Evolutionary conservation across 78 protist species (phyloP).

Genomic region (Dictyostelium brefeldianum): DNA sequence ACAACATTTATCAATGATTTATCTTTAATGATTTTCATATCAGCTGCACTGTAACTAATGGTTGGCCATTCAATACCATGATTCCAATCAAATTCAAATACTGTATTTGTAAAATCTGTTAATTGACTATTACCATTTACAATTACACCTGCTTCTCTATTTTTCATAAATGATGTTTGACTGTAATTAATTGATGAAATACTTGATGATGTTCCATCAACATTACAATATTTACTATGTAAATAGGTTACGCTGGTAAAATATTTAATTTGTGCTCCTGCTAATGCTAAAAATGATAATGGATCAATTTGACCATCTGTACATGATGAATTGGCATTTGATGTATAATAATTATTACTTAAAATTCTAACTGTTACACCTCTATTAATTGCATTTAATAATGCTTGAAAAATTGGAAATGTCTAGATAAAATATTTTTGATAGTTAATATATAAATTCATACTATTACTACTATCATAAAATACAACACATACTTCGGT

Average conservation of each 20-base stretch:
- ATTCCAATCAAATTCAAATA: conserved; percentile 79
- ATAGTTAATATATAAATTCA: not conserved
- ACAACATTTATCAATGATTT: not conserved
- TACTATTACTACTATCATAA: too few species aligned
- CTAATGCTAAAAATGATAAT: conserved; percentile 64
- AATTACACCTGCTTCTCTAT: conserved; percentile 86
- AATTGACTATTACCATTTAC: conserved; percentile 6
- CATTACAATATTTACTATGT: conserved; percentile 67
- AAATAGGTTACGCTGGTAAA: conserved; percentile 79
- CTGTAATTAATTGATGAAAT: conserved; percentile 83
- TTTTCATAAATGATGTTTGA: conserved; percentile 82
- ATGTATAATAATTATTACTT: conserved; percentile 73
- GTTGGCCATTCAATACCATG: conserved; percentile 47
- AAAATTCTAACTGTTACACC: conserved; percentile 83
- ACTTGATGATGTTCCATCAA: conserved; percentile 61
- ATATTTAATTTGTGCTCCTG: conserved; percentile 83
- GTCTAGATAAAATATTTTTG: not conserved
- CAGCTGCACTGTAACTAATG: conserved; percentile 26
- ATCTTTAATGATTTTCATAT: conserved; percentile 71
- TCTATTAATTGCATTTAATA: conserved; percentile 80
- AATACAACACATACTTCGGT: conserved; percentile 15
- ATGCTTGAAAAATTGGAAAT: conserved; percentile 84
- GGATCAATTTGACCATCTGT: conserved; percentile 83
- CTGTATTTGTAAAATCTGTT: conserved; percentile 12
- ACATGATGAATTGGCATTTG: conserved; percentile 23